Base-by-base conservation (phyloP, 345 rosid species). In the Sonneratia caseolaris region DNA sequence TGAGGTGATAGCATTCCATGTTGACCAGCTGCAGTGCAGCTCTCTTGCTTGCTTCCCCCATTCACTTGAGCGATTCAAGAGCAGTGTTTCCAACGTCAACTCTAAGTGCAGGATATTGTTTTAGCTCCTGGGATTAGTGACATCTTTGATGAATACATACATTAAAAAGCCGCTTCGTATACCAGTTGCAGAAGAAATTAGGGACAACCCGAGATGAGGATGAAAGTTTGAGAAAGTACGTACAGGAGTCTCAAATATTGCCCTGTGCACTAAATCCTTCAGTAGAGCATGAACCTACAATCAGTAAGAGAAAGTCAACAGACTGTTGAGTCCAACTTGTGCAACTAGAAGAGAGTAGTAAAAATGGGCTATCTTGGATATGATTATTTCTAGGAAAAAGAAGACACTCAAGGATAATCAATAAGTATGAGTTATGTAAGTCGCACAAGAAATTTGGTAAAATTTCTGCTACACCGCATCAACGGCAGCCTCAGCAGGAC, bases 401-500 rank as follows among this genome's bases (percentile, higher is more conserved):
- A 47, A 47, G 13, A 47, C 11, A 47, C 11, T 9, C 51, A 11
- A 9, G 11, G 51, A 47, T 47, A 14, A 2, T 47, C 51, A 47
- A 10, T 47, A 47, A 47, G 0, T 47, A 6, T 14, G 11, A 47
- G 13, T 0, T 8, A 14, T 47, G 51, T 14, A 47, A 6, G 51
- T 47, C 5, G 32, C 32, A 27, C 32, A 47, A 47, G 51, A 47
- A 47, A 10, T 55, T 55, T 22, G 1, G 59, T 3, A 13, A 18
- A 55, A 55, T 13, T 55, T 55, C 5, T 55, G 18, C 22, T 22
- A 55, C 90, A 95, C 99, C 80, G 99, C 92, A 78, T 95, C 99
- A 83, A 95, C 99, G 76, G 99, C 76, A 70, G 99, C 97, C 84
- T 95, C 99, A 73, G 99, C 97, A 64, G 99, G 99, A 79, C 99